A percentile compares a stretch with the other conserved stretches of the same genome.
phyloP scores from a whole-genome alignment of 2,329 filamentous ascomycete genomes.

The Colletotrichum gloeosporioides region DNA sequence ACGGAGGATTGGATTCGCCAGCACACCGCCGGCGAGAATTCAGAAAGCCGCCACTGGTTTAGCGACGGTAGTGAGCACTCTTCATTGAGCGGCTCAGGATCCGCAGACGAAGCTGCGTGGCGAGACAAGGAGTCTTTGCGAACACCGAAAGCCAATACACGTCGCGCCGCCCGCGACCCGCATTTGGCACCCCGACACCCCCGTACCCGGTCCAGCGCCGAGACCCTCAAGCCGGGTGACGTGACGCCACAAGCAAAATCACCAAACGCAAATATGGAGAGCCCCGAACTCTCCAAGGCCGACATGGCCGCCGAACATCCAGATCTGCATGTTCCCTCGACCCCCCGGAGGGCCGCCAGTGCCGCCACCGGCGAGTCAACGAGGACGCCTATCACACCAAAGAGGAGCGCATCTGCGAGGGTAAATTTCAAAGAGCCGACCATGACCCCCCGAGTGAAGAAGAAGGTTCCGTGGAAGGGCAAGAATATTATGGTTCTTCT shows the following conservation, averaged over 20 bases:
- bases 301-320: slow-evolving; percentile 7
- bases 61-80: slow-evolving; percentile 67
- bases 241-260: background rate
- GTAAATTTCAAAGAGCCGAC: slow-evolving; percentile 41
- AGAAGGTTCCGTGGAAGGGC: slow-evolving; percentile 76
- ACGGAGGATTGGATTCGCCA: slow-evolving; percentile 88
- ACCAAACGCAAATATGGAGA: slow-evolving; percentile 12
- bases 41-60: slow-evolving; percentile 46
- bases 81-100: slow-evolving; percentile 72
- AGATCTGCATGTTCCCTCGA: slow-evolving; percentile 24
- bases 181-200: slow-evolving; percentile 40
- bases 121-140: slow-evolving; percentile 52
- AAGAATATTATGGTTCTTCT: slow-evolving; percentile 76
- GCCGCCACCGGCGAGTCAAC: slow-evolving; percentile 30
- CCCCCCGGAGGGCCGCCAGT: slow-evolving; percentile 35
- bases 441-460: slow-evolving; percentile 65
- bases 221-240: slow-evolving; percentile 54
- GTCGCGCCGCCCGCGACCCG: slow-evolving; percentile 18
- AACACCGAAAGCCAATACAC: slow-evolving; percentile 50
- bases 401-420: slow-evolving; percentile 36
- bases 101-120: slow-evolving; percentile 51
- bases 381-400: slow-evolving; percentile 38
- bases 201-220: slow-evolving; percentile 58
- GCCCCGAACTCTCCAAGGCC: slow-evolving; percentile 12
- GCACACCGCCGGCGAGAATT: slow-evolving; percentile 71